Conservation (phyloP, 371 early-diverging fungal genomes). For the Vairimorpha ceranae region DNA sequence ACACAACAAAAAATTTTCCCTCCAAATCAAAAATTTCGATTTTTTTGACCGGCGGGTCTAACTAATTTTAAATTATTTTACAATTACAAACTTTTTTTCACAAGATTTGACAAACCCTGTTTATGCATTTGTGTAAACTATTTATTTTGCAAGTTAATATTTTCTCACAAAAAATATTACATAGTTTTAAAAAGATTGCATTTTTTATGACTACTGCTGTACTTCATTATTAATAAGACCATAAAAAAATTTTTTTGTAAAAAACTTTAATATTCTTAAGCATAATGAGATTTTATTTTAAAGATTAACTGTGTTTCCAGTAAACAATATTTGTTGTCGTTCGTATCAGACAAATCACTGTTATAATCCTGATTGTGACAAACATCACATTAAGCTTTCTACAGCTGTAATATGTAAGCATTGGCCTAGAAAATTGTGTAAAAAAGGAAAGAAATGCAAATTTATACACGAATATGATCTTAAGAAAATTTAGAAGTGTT, state of each 20-base stretch:
- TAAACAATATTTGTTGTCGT: constrained; percentile 61
- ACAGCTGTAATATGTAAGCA: constrained; percentile 97
- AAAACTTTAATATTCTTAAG: neutral
- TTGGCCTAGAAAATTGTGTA: constrained; percentile 95
- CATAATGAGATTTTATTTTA: constrained; percentile 70
- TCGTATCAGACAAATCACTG: constrained; percentile 45
- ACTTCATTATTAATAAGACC: neutral
- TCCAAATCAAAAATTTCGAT: too few relatives aligned
- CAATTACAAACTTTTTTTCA: too few relatives aligned
- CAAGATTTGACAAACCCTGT: too few relatives aligned
- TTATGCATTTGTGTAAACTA: too few relatives aligned
- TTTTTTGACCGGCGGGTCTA: too few relatives aligned
- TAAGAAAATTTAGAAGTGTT: constrained; percentile 97
- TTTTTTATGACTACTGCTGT: too few relatives aligned
- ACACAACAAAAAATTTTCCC: too few relatives aligned
- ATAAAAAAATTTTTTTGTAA: neutral
- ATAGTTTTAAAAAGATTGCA: too few relatives aligned
- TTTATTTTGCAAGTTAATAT: too few relatives aligned
- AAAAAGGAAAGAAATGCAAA: constrained; percentile 95
- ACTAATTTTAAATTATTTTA: too few relatives aligned
- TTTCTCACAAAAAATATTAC: too few relatives aligned
- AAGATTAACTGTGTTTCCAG: constrained; percentile 73
- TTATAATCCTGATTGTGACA: constrained; percentile 70
- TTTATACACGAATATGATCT: constrained; percentile 96
- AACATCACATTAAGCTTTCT: constrained; percentile 67